These are phyloP conservation scores for Fraxinus sp. DNA, from an alignment of 305 asterid species.

Conservation along the genomic window DNA sequence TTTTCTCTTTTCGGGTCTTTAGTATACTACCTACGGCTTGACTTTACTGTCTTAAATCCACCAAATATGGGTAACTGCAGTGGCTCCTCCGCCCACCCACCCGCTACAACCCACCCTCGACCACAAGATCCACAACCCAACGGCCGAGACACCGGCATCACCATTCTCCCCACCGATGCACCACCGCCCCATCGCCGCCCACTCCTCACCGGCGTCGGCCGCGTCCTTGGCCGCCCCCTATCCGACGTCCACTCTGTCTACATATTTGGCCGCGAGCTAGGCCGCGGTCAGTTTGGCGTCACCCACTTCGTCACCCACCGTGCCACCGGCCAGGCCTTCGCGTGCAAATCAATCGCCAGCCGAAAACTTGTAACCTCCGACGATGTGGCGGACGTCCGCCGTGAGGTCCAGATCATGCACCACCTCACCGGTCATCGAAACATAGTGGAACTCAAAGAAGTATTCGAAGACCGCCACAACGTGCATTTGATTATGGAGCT, in stretches of 20 bases:
- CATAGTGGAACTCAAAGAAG: conserved; percentile 72
- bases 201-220: conserved; percentile 56
- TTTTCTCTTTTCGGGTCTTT: neutral
- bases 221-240: conserved; percentile 73
- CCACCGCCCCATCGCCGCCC: conserved; percentile 61
- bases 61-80: conserved; percentile 63
- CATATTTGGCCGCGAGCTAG: conserved; percentile 71
- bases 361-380: conserved; percentile 64
- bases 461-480: conserved; percentile 63
- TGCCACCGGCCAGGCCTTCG: conserved; percentile 49
- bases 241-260: conserved; percentile 59
- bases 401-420: conserved; percentile 94
- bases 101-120: conserved; percentile 23
- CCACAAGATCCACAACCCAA: neutral
- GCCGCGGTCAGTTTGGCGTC: conserved; percentile 87
- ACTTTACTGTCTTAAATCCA: conserved; percentile 30
- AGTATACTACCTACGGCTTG: conserved; percentile 12
- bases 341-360: conserved; percentile 87
- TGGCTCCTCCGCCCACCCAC: conserved; percentile 33
- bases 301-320: conserved; percentile 70
- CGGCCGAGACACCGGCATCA: conserved; percentile 34
- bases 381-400: conserved; percentile 78
- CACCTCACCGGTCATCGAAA: conserved; percentile 82
- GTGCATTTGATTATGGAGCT: conserved; percentile 73
- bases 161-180: conserved; percentile 47